Conservation (phyloP, 371 early-diverging fungal species). For the Haplosporangium sp. region DNA sequence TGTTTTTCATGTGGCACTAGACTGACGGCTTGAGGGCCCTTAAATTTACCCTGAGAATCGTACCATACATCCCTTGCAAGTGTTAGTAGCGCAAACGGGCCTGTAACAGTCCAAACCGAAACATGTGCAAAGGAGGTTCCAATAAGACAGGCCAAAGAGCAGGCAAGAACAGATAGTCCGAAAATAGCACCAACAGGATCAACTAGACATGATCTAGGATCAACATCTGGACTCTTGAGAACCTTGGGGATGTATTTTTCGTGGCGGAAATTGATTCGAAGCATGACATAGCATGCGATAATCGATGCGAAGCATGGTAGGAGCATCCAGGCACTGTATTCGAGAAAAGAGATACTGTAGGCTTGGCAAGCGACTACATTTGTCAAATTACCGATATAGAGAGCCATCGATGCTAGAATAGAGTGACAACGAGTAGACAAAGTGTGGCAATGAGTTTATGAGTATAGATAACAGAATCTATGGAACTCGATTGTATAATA, state of each 20-base stretch:
- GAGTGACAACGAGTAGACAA: no score
- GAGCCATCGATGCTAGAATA: constrained; percentile 76
- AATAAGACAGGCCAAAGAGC: constrained; percentile 67
- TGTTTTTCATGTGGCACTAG: neutral
- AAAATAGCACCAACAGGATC: constrained; percentile 69
- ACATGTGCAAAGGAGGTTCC: constrained; percentile 74
- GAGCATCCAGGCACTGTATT: constrained; percentile 85
- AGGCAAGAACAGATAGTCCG: constrained; percentile 62
- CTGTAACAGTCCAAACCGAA: constrained; percentile 77
- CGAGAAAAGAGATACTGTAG: constrained; percentile 75
- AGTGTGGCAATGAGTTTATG: no score
- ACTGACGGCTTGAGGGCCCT: neutral
- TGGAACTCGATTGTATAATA: no score
- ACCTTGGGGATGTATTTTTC: constrained; percentile 62
- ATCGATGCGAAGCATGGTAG: constrained; percentile 75
- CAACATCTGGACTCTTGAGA: constrained; percentile 61
- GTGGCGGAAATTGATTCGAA: constrained; percentile 63
- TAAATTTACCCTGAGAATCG: constrained; percentile 52
- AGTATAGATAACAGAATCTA: no score
- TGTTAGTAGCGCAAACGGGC: constrained; percentile 72
- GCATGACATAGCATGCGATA: constrained; percentile 63
- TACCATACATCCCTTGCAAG: constrained; percentile 62
- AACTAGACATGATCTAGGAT: constrained; percentile 66
- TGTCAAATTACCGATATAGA: constrained; percentile 89
- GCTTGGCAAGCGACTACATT: constrained; percentile 88